Conservation (phyloP, 78 protist genomes). For the Neovahlkampfia damariscottae region DNA sequence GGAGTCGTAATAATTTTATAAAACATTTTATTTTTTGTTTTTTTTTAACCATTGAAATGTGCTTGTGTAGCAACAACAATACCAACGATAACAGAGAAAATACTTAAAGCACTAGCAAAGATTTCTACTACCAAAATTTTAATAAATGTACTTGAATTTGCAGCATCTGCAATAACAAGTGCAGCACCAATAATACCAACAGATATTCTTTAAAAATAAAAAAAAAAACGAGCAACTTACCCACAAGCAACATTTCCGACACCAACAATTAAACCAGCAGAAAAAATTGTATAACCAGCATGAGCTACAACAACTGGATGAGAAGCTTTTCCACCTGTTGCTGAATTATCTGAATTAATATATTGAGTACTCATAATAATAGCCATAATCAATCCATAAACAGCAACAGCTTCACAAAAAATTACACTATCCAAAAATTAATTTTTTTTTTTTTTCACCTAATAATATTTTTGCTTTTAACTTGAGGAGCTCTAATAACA, state of each 20-base stretch:
- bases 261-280: constrained; percentile 81
- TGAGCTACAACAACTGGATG: background rate
- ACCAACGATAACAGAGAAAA: constrained; percentile 87
- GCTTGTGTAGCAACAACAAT: constrained; percentile 42
- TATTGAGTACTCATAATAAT: constrained; percentile 62
- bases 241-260: constrained; percentile 73
- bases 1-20: too few species aligned
- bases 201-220: background rate
- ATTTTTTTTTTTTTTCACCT: constrained; percentile 18
- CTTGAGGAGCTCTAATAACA: constrained; percentile 84
- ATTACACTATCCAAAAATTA: constrained; percentile 42
- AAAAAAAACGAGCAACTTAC: constrained; percentile 5
- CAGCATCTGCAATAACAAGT: constrained; percentile 97
- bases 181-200: constrained; percentile 51
- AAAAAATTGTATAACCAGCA: constrained; percentile 34
- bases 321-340: background rate
- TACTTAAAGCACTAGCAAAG: constrained; percentile 87
- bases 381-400: constrained; percentile 96
- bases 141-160: constrained; percentile 74
- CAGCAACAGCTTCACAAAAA: constrained; percentile 98
- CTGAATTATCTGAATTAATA: background rate
- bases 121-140: constrained; percentile 86
- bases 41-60: constrained; percentile 2
- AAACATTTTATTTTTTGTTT: background rate
- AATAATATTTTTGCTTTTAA: constrained; percentile 82